Evolutionary conservation across 306 rosid species (phyloP), one percentile per base, ranked within the genome.

Genomic region (Nissolia schottii): DNA sequence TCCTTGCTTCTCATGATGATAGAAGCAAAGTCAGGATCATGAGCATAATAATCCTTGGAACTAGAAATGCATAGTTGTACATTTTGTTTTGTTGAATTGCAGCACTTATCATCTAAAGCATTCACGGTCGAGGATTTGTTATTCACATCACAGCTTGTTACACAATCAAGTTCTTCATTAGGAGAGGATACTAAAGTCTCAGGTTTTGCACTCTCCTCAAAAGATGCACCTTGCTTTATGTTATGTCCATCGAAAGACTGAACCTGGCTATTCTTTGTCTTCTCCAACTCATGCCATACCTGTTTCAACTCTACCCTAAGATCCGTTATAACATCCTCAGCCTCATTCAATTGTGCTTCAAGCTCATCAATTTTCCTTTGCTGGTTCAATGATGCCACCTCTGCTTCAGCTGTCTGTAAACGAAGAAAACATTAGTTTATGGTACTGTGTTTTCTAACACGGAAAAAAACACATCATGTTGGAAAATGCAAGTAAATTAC

Each of bases 251-350:
- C 70, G 24, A 63, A 59, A 70, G 67, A 41, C 62, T 69, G 77
- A 49, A 72, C 62, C 73, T 66, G 82, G 53, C 61, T 46, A 63
- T 77, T 81, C 79, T 67, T 82, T 73, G 48, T 73, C 85, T 71
- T 87, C 75, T 85, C 87, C 59, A 89, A 77, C 70, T 77, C 67
- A 29, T 16, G 62, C 71, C 67, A 71, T 11, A 75, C 82, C 50
- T 73, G 79, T 71, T 73, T 80, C 85, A 92, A 67, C 72, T 89
- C 91, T 16, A 54, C 77, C 81, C 97, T 80, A 74, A 92, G 88
- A 77, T 87, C 91, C 35, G 82, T 86, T 65, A 92, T 79, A 35
- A 89, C 77, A 56, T 84, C 90, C 86, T 92, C 97, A 11, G 96
- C 96, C 77, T 87, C 91, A 19, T 84, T 78, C 49, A 92, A 82